Conservation (phyloP, 2,329 filamentous ascomycete genomes). For the Cyphellophora attinorum region DNA sequence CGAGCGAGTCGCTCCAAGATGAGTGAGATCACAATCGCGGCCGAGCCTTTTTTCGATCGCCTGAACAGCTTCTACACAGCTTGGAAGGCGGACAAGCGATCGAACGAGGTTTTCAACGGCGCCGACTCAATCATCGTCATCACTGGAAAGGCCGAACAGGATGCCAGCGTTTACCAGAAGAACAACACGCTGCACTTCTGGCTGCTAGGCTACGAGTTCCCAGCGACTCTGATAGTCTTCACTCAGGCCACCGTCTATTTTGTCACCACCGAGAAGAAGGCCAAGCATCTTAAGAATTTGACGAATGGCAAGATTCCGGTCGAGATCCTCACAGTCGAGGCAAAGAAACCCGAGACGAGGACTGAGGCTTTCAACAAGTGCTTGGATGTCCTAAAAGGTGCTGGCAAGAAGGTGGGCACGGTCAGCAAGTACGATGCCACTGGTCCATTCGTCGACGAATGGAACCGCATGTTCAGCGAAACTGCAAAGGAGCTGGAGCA, state of each 20-base stretch:
- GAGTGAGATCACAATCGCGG: conserved; percentile 86
- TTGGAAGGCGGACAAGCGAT: conserved; percentile 94
- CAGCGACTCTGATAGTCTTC: conserved; percentile 86
- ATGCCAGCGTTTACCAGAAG: conserved; percentile 80
- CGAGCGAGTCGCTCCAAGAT: conserved; percentile 29
- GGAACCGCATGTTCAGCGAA: conserved; percentile 73
- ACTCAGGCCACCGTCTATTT: conserved; percentile 82
- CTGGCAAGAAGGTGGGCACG: conserved; percentile 85
- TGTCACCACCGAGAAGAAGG: conserved; percentile 95
- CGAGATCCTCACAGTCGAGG: conserved; percentile 72
- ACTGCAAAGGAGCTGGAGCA: conserved; percentile 79
- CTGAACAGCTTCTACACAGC: conserved; percentile 75
- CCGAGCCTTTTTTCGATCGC: conserved; percentile 86
- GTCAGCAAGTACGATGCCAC: conserved; percentile 74
- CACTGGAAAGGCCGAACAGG: conserved; percentile 84
- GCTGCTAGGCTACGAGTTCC: conserved; percentile 97
- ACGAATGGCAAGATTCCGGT: conserved; percentile 88
- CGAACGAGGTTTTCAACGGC: conserved; percentile 68
- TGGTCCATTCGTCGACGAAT: conserved; percentile 90
- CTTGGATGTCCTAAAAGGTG: conserved; percentile 73
- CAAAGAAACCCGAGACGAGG: conserved; percentile 86
- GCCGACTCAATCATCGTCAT: conserved; percentile 78
- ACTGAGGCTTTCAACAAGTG: conserved; percentile 81
- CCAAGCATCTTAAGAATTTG: conserved; percentile 83
- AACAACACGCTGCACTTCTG: conserved; percentile 80